Base-by-base conservation (phyloP, 1,284 basidiomycete genomes). In the Cutaneotrichosporon sp. region DNA sequence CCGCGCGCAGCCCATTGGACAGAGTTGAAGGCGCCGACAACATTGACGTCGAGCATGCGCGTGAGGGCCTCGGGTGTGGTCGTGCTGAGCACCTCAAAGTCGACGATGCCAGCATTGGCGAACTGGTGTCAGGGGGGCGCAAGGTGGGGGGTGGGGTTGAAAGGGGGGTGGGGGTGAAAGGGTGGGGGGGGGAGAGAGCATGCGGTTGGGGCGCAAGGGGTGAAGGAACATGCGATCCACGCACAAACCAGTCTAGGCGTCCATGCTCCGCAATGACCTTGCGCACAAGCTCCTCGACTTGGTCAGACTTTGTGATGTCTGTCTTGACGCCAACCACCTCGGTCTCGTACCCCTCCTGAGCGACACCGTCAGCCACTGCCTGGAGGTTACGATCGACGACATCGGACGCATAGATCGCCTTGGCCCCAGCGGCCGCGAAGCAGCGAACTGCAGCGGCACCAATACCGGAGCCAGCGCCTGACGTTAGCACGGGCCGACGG, bases 201-300 rank as follows among this genome's bases (percentile, higher is more conserved):
- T n/a, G n/a, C n/a, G n/a, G n/a, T n/a, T n/a, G n/a, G n/a, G n/a
- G n/a, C 7, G 49, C 26, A 14, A 8, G 13, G 6, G 14, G 38
- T 11, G 10, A 26, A 51, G 16, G 26, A 30, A 4, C 6, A 32
- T 5, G 9, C 18, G 16, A 2, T 8, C 16, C 10, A 66, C 65
- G 30, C 56, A 66, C 65, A 30, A 66, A 64, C 65, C 65, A 66
- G 56, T 66, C 65, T 9, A 66, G 60, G 13, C 65, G 62, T 7
- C 62, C 62, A 14, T 63, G 50, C 50, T 66, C 65, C 34, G 55
- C 49, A 21, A 66, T 64, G 18, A 66, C 57, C 9, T 36, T 56
- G 56, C 62, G 55, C 30, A 66, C 62, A 5, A 66, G 62, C 4
- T 40, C 52, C 56, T 66, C 62, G n/a, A 66, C 62, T 62, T 66